phyloP scores from a whole-genome alignment of 345 rosid genomes.

The Populus alba region DNA sequence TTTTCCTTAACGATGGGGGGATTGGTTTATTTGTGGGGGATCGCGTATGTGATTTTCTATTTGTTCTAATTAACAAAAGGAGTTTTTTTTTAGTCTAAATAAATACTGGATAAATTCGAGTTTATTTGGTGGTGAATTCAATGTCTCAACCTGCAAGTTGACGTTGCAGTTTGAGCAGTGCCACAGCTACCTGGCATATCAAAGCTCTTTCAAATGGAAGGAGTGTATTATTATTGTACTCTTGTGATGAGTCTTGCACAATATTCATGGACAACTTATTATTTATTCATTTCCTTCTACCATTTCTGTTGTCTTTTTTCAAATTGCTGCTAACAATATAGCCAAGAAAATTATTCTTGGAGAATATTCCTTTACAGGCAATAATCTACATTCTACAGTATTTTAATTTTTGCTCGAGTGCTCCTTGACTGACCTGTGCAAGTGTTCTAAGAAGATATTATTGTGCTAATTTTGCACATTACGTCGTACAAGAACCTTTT shows the following conservation, averaged over 20 bases:
- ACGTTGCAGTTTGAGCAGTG: not conserved
- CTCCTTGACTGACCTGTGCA: not conserved
- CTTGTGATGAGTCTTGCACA: not conserved
- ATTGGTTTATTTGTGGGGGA: conserved; percentile 45
- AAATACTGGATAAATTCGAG: conserved; percentile 16
- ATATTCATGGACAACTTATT: not conserved
- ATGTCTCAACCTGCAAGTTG: not conserved
- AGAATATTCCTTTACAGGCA: not conserved
- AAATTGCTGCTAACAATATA: not conserved
- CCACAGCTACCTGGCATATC: not conserved
- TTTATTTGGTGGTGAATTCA: not conserved
- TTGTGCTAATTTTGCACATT: too few species aligned
- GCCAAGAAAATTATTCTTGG: not conserved
- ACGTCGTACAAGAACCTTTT: too few species aligned
- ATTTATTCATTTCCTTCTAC: not conserved
- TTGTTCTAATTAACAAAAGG: not conserved
- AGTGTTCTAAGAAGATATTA: not conserved
- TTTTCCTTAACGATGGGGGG: conserved; percentile 9
- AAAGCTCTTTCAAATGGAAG: not conserved
- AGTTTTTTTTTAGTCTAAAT: conserved; percentile 12
- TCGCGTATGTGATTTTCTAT: not conserved
- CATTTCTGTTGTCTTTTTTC: not conserved
- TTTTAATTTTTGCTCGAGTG: not conserved
- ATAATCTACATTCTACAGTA: not conserved
- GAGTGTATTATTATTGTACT: not conserved